Conservation (phyloP, 2,329 filamentous ascomycete species). For the Sarocladiaceae sp. region DNA sequence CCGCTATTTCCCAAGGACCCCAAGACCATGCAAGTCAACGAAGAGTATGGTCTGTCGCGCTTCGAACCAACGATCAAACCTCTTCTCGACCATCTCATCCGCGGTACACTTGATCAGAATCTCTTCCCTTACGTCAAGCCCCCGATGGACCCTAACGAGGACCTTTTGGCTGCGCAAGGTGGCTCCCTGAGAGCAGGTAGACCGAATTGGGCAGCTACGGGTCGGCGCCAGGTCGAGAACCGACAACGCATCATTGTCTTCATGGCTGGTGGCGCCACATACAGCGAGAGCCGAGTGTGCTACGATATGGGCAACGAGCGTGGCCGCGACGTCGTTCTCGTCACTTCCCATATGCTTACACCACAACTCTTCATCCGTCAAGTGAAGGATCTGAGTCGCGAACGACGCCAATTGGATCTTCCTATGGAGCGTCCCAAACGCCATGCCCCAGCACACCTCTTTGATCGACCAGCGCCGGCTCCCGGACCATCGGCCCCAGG, state of each 20-base stretch:
- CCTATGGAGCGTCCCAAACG: constrained; percentile 76
- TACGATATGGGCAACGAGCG: constrained; percentile 76
- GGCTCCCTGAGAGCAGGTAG: constrained; percentile 86
- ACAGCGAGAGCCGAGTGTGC: constrained; percentile 82
- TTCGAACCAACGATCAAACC: constrained; percentile 78
- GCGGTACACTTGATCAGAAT: constrained; percentile 61
- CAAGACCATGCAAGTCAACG: constrained; percentile 49
- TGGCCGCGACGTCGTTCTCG: constrained; percentile 79
- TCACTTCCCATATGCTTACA: constrained; percentile 88
- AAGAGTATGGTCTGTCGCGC: constrained; percentile 82
- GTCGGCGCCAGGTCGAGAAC: constrained; percentile 66
- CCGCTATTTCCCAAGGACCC: constrained; percentile 70
- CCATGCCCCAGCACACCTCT: constrained; percentile 81
- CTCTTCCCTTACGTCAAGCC: constrained; percentile 72
- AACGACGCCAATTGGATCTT: constrained; percentile 72
- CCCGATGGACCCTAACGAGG: constrained; percentile 58
- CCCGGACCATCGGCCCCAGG: constrained; percentile 15
- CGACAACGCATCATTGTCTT: constrained; percentile 90
- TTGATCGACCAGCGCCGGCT: constrained; percentile 63
- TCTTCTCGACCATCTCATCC: constrained; percentile 73
- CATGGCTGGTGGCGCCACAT: constrained; percentile 92
- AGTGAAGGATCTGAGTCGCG: constrained; percentile 71
- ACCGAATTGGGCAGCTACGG: constrained; percentile 89
- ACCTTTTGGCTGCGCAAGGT: constrained; percentile 52
- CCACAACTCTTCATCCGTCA: constrained; percentile 81